Conservation (phyloP, 352 stramenopile species). For the Globisporangium irregulare region DNA sequence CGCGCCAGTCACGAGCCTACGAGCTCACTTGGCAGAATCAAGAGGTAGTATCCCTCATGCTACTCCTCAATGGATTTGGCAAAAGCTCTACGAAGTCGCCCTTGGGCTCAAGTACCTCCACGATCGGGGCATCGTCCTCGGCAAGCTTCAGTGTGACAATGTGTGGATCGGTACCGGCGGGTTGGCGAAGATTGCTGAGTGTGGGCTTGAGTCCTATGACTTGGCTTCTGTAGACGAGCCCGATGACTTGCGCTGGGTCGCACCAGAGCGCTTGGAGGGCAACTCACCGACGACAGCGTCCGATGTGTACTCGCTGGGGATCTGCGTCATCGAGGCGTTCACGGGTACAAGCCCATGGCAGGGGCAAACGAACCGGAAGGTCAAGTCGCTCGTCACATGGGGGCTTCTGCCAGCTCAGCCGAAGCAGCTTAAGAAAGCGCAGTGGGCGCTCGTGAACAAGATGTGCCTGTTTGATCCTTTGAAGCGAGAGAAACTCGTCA, state of each 20-base stretch:
- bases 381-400: background rate
- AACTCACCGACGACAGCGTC: background rate
- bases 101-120: slow-evolving; percentile 15
- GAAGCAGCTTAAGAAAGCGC: background rate
- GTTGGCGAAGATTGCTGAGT: slow-evolving; percentile 11
- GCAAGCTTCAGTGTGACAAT: slow-evolving; percentile 7
- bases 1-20: slow-evolving; percentile 9
- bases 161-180: slow-evolving; percentile 2
- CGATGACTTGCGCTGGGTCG: background rate
- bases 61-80: background rate
- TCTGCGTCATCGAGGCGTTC: slow-evolving; percentile 12
- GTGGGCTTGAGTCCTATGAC: background rate
- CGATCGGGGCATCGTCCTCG: slow-evolving; percentile 8
- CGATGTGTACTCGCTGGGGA: slow-evolving; percentile 8
- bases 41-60: background rate
- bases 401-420: background rate
- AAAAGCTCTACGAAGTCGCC: slow-evolving; percentile 4
- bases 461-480: slow-evolving; percentile 5
- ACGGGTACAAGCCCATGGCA: background rate
- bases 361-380: background rate
- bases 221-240: background rate
- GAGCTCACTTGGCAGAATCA: background rate
- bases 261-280: slow-evolving; percentile 7
- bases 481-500: background rate
- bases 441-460: background rate